phyloP scores from a whole-genome alignment of 768 basidiomycete species.

The Boletus eberwhitei region DNA sequence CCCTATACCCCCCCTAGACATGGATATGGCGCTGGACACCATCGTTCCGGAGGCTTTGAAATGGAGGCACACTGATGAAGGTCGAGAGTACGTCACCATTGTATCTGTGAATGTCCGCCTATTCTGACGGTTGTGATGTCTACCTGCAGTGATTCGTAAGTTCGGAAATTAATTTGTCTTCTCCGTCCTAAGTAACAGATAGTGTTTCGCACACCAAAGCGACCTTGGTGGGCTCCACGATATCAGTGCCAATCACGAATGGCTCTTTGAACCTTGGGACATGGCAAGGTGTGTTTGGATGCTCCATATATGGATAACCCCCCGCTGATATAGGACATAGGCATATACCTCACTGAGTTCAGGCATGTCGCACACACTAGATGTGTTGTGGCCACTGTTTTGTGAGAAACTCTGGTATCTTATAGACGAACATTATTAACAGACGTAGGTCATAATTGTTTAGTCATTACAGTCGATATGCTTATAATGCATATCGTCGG shows the following conservation, averaged over 20 bases:
- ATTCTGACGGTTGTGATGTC: constrained; percentile 4
- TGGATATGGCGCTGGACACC: constrained; percentile 90
- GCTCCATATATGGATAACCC: background rate
- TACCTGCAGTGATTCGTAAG: constrained; percentile 69
- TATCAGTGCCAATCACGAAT: constrained; percentile 81
- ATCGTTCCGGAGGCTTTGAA: constrained; percentile 81
- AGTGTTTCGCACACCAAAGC: constrained; percentile 92
- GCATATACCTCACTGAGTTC: constrained; percentile 89
- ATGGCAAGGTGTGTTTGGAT: constrained; percentile 71
- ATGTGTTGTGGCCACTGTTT: constrained; percentile 74
- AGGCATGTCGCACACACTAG: constrained; percentile 64
- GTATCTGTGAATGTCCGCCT: background rate
- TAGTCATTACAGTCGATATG: background rate
- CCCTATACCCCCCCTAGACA: constrained; percentile 56
- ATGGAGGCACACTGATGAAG: constrained; percentile 90
- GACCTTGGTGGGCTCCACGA: constrained; percentile 75
- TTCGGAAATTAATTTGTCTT: background rate
- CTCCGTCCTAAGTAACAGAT: background rate
- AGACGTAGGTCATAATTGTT: constrained; percentile 9
- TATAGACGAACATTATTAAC: background rate
- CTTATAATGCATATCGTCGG: too few species aligned
- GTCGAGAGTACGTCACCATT: constrained; percentile 63
- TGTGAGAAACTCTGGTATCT: constrained; percentile 44
- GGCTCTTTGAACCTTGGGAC: constrained; percentile 79
- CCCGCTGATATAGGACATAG: constrained; percentile 29